A percentile compares a stretch with the other conserved stretches of the same genome.
Conservation (phyloP, 1,139 yeast genomes). For the Debaryomycetaceae sp. region DNA sequence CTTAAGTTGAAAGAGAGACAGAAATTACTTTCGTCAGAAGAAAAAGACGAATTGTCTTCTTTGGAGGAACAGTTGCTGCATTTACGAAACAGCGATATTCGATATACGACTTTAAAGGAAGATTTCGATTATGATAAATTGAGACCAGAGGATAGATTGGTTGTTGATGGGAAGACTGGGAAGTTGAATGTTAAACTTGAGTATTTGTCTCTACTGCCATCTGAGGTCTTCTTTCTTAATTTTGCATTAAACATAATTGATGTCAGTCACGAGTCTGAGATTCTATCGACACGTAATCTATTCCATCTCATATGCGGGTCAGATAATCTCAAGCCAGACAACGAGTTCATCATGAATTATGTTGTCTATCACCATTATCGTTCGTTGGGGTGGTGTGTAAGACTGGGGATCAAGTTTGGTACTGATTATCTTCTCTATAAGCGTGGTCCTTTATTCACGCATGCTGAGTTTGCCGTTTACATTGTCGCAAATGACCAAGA, state of each 20-base stretch:
- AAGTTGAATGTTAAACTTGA: slow-evolving; percentile 46
- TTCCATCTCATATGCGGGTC: slow-evolving; percentile 23
- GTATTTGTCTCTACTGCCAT: slow-evolving; percentile 67
- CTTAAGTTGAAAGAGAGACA: slow-evolving; percentile 29
- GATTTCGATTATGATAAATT: slow-evolving; percentile 12
- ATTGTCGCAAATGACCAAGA: slow-evolving; percentile 41
- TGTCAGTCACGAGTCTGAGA: slow-evolving; percentile 9
- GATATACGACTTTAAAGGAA: slow-evolving; percentile 10
- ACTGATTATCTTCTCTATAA: slow-evolving; percentile 76
- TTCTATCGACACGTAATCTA: slow-evolving; percentile 18
- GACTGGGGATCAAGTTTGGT: slow-evolving; percentile 90
- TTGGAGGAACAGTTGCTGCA: not conserved
- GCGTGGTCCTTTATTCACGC: slow-evolving; percentile 93
- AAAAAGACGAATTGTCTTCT: slow-evolving; percentile 18
- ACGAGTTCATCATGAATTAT: slow-evolving; percentile 51
- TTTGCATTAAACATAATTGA: slow-evolving; percentile 46
- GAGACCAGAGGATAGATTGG: slow-evolving; percentile 31
- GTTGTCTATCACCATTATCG: slow-evolving; percentile 84
- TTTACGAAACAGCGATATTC: slow-evolving; percentile 15
- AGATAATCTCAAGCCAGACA: slow-evolving; percentile 19
- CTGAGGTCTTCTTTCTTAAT: slow-evolving; percentile 67
- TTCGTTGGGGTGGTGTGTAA: slow-evolving; percentile 91
- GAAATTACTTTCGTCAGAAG: slow-evolving; percentile 21
- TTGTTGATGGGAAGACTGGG: not conserved
- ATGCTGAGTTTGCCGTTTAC: slow-evolving; percentile 78